Base-by-base conservation (phyloP, 2,329 filamentous ascomycete species). In the Cladophialophora yegresii region DNA sequence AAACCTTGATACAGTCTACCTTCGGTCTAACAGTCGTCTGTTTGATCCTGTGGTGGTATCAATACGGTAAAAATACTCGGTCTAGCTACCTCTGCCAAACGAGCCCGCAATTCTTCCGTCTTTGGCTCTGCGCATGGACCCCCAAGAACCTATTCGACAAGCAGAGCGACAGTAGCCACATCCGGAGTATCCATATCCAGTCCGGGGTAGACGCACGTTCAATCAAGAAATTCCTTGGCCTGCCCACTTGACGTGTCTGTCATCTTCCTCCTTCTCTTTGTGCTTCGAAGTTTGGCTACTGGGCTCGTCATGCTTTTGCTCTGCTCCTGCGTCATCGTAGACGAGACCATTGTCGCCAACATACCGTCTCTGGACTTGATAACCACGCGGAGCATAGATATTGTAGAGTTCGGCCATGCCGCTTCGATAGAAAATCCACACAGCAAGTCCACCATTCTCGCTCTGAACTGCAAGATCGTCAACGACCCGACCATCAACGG, bases 381-480 rank as follows among this genome's bases (percentile, higher is more conserved):
- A 22, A 33, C 54, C 28, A 23, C 20, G n/a, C n/a, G 62, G 62
- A 6, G 49, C 43, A 56, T 67, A 68, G 47, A 71, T 69, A 26
- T 22, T 58, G 32, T 63, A 53, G 22, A 62, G 55, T 43, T 65
- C 56, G 10, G 69, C 68, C 22, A 59, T 32, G 3, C 65, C 67
- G 62, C 55, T 60, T 45, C 62, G 51, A 30, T 67, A 62, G 56
- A 71, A 70, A 3, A 69, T 40, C 70, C 70, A 71, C n/a, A 70
- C 28, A 20, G 61, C 69, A 16, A 70, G 63, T 9, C 67, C 66
- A 12, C 67, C 70, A 26, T 57, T 56, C 36, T 63, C 64, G 36
- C 64, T 65, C 32, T 68, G 54, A 47, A 71, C 64, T 36, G 66
- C 65, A 30, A 71, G n/a, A 49, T 68, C 66, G 33, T 70, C 69